phyloP scores from a whole-genome alignment of 2,329 filamentous ascomycete genomes.

The Apiospora kogelbergensis region DNA sequence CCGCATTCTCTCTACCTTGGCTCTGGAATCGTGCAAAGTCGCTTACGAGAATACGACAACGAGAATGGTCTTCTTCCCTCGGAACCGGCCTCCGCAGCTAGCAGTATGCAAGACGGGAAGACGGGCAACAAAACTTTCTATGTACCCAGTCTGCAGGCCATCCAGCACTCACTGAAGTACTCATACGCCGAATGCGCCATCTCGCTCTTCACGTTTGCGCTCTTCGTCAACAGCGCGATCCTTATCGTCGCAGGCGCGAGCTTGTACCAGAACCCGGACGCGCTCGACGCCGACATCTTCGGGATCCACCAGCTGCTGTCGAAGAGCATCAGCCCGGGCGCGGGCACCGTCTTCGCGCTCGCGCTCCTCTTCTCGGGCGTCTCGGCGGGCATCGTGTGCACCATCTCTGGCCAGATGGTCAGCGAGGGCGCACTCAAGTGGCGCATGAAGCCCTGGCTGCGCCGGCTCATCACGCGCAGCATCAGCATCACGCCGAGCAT shows the following conservation, averaged over 20 bases:
- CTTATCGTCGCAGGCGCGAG: slow-evolving; percentile 79
- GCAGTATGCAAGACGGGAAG: slow-evolving; percentile 26
- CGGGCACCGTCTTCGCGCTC: slow-evolving; percentile 81
- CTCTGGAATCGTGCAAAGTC: slow-evolving; percentile 67
- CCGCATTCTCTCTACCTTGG: slow-evolving; percentile 66
- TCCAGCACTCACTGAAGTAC: slow-evolving; percentile 71
- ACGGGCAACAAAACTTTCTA: slow-evolving; percentile 55
- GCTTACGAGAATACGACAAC: slow-evolving; percentile 63
- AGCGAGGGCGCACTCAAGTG: slow-evolving; percentile 79
- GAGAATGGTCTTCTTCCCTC: slow-evolving; percentile 53
- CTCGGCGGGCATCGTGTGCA: slow-evolving; percentile 83
- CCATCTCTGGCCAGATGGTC: slow-evolving; percentile 87
- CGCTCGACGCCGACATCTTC: slow-evolving; percentile 74
- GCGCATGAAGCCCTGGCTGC: slow-evolving; percentile 74
- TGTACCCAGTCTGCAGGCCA: slow-evolving; percentile 69
- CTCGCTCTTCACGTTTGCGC: slow-evolving; percentile 77
- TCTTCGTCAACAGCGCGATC: slow-evolving; percentile 83
- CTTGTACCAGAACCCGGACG: slow-evolving; percentile 62
- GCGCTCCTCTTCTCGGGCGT: slow-evolving; percentile 78
- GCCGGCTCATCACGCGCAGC: slow-evolving; percentile 72
- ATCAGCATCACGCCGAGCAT: slow-evolving; percentile 83
- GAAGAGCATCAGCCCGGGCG: slow-evolving; percentile 67
- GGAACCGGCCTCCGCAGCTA: slow-evolving; percentile 26
- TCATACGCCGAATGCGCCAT: slow-evolving; percentile 69
- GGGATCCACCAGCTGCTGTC: slow-evolving; percentile 75